Evolutionary conservation across 345 rosid genomes (phyloP).

Genomic region (Aethionema arabicum): DNA sequence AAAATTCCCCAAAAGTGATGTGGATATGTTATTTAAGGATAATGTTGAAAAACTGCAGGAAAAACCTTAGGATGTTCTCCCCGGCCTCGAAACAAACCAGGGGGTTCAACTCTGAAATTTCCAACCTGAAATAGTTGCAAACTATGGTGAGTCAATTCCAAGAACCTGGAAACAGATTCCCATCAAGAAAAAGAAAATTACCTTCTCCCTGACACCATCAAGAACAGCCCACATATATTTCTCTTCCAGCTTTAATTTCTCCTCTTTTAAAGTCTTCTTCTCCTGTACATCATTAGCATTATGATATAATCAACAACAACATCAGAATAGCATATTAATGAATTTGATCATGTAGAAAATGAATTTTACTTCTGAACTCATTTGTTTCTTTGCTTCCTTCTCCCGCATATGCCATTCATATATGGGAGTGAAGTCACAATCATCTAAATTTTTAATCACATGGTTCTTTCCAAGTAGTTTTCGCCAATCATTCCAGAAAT

Average conservation of each 20-base stretch:
- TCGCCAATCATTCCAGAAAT: conserved; percentile 95
- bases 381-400: conserved; percentile 96
- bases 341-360: no score
- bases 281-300: conserved; percentile 50
- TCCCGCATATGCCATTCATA: conserved; percentile 86
- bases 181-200: conserved; percentile 12
- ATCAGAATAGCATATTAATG: no score
- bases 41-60: conserved; percentile 12
- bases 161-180: conserved; percentile 24
- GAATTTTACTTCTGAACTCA: conserved; percentile 70
- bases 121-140: conserved; percentile 62
- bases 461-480: conserved; percentile 79
- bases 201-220: conserved; percentile 97
- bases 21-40: conserved; percentile 10
- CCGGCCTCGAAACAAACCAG: conserved; percentile 97
- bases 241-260: conserved; percentile 87
- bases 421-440: conserved; percentile 83
- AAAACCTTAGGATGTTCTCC: conserved; percentile 99
- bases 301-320: no score
- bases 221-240: conserved; percentile 98
- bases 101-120: conserved; percentile 99
- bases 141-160: no score
- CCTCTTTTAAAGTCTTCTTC: conserved; percentile 88
- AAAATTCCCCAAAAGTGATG: not conserved
- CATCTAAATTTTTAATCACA: conserved; percentile 71